A percentile compares a stretch with the other conserved stretches of the same genome.
These are phyloP conservation scores for Plectosphaerella sp. DNA, from an alignment of 2,329 filamentous ascomycete genomes.

Conservation along the genomic window DNA sequence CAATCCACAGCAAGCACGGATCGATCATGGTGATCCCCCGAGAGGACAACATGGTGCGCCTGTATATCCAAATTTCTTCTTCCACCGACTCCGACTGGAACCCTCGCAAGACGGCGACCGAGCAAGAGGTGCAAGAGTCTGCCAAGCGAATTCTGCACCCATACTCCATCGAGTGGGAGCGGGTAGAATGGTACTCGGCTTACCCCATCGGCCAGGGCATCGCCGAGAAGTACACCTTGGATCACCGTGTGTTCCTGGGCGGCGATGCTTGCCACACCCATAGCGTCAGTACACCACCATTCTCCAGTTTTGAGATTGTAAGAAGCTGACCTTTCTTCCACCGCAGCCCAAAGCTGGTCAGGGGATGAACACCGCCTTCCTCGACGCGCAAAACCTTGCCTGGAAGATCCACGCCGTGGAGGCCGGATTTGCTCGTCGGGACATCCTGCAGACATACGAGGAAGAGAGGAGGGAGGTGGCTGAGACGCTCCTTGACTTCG, in stretches of 20 bases:
- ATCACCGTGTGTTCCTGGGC: slow-evolving; percentile 68
- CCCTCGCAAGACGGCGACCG: slow-evolving; percentile 58
- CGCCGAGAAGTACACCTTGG: slow-evolving; percentile 61
- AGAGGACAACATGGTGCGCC: slow-evolving; percentile 58
- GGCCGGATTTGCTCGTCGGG: slow-evolving; percentile 70
- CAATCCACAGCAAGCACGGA: slow-evolving; percentile 68
- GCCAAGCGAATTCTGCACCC: slow-evolving; percentile 63
- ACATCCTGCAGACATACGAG: slow-evolving; percentile 80
- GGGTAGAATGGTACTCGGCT: slow-evolving; percentile 70
- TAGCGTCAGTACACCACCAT: slow-evolving; percentile 46
- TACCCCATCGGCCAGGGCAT: slow-evolving; percentile 75
- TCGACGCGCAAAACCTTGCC: slow-evolving; percentile 82
- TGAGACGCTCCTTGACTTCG: slow-evolving; percentile 79
- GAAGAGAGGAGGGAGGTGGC: slow-evolving; percentile 80
- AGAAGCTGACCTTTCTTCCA: neutral
- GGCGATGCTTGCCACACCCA: slow-evolving; percentile 80
- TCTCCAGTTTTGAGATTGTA: neutral
- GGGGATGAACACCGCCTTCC: slow-evolving; percentile 76
- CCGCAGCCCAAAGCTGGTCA: slow-evolving; percentile 69
- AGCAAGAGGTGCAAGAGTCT: slow-evolving; percentile 58
- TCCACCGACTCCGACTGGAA: slow-evolving; percentile 58
- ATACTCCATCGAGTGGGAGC: slow-evolving; percentile 63
- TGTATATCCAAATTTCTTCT: slow-evolving; percentile 65
- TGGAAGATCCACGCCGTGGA: slow-evolving; percentile 97
- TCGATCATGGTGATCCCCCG: slow-evolving; percentile 77